Evolutionary conservation across 257 asterid species (phyloP).

Genomic region (Fraxinus pennsylvanica): DNA sequence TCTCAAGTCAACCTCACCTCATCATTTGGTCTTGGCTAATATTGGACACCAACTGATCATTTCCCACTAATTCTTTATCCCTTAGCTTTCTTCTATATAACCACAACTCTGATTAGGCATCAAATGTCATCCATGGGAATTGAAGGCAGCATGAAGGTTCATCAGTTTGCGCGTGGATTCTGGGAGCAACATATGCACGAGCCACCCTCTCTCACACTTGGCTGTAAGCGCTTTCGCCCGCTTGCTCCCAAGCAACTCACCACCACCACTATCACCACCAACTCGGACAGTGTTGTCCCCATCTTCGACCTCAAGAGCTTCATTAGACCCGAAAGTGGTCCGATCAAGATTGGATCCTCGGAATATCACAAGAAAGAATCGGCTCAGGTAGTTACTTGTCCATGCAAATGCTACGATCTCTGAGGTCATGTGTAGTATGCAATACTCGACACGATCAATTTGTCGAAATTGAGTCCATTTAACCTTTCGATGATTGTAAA

Average conservation of each 20-base stretch:
- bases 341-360: slow-evolving; percentile 46
- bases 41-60: slow-evolving; percentile 32
- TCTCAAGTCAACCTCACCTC: slow-evolving; percentile 78
- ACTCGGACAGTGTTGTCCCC: neutral
- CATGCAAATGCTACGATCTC: neutral
- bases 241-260: slow-evolving; percentile 58
- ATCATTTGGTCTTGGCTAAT: slow-evolving; percentile 44
- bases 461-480: neutral
- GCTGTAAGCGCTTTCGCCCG: slow-evolving; percentile 84
- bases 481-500: neutral
- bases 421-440: neutral
- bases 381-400: slow-evolving; percentile 43
- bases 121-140: slow-evolving; percentile 47
- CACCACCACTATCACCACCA: neutral
- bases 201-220: slow-evolving; percentile 69
- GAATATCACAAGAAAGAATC: slow-evolving; percentile 62
- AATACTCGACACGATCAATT: neutral
- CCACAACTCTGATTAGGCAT: slow-evolving; percentile 31
- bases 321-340: slow-evolving; percentile 72
- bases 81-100: slow-evolving; percentile 49
- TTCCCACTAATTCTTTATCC: slow-evolving; percentile 31
- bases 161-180: slow-evolving; percentile 71
- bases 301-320: slow-evolving; percentile 71
- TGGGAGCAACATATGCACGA: slow-evolving; percentile 59
- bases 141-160: slow-evolving; percentile 71